Percentiles rank a stretch among this genome's conserved stretches.
phyloP scores from a whole-genome alignment of 495 filamentous ascomycete genomes.

The Jackrogersella minutella region DNA sequence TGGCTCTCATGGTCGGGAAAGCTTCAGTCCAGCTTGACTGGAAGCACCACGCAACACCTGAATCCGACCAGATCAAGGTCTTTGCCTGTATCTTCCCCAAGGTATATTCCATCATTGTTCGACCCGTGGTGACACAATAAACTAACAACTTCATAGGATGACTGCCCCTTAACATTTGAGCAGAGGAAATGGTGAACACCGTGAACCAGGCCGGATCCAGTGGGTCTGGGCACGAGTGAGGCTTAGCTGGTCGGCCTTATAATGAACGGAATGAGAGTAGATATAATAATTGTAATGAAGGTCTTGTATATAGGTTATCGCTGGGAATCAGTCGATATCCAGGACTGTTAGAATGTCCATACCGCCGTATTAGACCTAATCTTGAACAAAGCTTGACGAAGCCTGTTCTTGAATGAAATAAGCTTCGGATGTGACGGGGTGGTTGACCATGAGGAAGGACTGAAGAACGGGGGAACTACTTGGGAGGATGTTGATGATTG shows the following conservation, averaged over 20 bases:
- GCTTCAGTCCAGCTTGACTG: constrained; percentile 91
- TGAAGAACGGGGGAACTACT: too few species aligned
- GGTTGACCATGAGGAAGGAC: background rate
- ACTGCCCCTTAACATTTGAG: constrained; percentile 71
- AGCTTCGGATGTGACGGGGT: too few species aligned
- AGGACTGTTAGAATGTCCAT: constrained; percentile 27
- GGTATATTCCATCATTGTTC: constrained; percentile 61
- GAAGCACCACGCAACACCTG: constrained; percentile 81
- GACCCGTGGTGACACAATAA: too few species aligned
- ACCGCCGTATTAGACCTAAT: constrained; percentile 28
- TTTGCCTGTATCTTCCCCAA: constrained; percentile 98
- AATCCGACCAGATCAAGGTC: constrained; percentile 94
- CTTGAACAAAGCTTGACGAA: background rate
- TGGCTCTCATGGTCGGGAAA: constrained; percentile 93
- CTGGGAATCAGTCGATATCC: constrained; percentile 16
- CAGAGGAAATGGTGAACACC: constrained; percentile 52
- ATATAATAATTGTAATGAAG: constrained; percentile 44
- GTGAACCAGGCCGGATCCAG: background rate
- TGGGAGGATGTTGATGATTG: too few species aligned
- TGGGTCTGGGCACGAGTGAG: background rate
- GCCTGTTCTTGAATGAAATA: background rate
- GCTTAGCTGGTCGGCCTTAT: constrained; percentile 1
- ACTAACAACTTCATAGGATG: constrained; percentile 59
- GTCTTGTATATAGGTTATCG: constrained; percentile 44
- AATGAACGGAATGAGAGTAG: constrained; percentile 31